A percentile compares a stretch with the other conserved stretches of the same genome.
Conservation (phyloP, 768 basidiomycete species). For the Mycena alexandri region DNA sequence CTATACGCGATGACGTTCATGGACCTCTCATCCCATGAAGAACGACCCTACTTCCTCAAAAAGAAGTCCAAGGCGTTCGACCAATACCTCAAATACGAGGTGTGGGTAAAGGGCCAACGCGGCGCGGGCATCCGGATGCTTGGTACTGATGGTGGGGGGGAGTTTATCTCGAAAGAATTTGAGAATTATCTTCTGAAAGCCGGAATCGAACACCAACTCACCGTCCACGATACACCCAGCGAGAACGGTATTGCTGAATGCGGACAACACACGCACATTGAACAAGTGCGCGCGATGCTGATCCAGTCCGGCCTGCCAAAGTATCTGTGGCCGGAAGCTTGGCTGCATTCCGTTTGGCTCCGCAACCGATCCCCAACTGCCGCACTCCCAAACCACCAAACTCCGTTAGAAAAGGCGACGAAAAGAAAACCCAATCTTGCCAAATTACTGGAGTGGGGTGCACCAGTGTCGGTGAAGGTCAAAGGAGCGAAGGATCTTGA, state of each 20-base stretch:
- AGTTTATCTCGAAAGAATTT: slow-evolving; percentile 40
- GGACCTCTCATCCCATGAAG: slow-evolving; percentile 38
- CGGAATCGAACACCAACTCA: slow-evolving; percentile 33
- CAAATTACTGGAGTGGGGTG: background rate
- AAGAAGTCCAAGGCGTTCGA: slow-evolving; percentile 35
- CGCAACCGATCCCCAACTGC: slow-evolving; percentile 16
- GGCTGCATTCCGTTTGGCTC: slow-evolving; percentile 26
- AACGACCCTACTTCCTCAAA: slow-evolving; percentile 34
- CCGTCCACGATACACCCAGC: background rate
- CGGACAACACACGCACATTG: slow-evolving; percentile 26
- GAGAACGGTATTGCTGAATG: slow-evolving; percentile 37
- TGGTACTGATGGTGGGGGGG: slow-evolving; percentile 38
- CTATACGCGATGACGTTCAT: slow-evolving; percentile 34
- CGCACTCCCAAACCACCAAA: background rate
- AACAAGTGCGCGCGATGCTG: slow-evolving; percentile 39
- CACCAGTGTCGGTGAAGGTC: slow-evolving; percentile 28
- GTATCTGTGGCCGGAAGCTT: slow-evolving; percentile 41
- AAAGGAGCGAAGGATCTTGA: slow-evolving; percentile 38
- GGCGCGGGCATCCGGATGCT: background rate
- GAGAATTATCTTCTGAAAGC: slow-evolving; percentile 12
- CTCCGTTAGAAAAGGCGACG: slow-evolving; percentile 1
- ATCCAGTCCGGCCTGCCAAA: slow-evolving; percentile 23
- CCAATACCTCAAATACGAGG: slow-evolving; percentile 41
- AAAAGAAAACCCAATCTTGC: slow-evolving; percentile 3
- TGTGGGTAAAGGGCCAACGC: slow-evolving; percentile 41